Conservation (phyloP, 1,284 basidiomycete genomes). For the Athelia sp. region DNA sequence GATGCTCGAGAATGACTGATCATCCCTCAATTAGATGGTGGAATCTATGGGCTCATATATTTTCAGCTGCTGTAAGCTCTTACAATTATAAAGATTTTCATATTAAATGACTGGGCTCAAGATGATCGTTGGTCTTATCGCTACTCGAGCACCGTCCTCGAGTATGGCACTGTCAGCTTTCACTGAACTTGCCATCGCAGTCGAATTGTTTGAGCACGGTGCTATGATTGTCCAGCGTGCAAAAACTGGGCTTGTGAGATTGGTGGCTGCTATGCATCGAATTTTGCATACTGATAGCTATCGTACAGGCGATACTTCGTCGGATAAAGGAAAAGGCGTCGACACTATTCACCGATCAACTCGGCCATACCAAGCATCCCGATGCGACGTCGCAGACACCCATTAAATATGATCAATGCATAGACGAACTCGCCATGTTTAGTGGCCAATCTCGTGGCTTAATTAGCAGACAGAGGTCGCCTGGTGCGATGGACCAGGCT, state of each 20-base stretch:
- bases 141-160: constrained; percentile 39
- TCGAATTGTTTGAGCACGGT: constrained; percentile 35
- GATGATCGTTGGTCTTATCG: constrained; percentile 42
- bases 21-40: background rate
- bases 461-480: constrained; percentile 20
- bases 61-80: background rate
- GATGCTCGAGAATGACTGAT: background rate
- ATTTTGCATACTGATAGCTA: background rate
- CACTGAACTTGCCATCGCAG: constrained; percentile 29
- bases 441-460: constrained; percentile 40
- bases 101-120: constrained; percentile 9
- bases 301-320: constrained; percentile 21
- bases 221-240: constrained; percentile 35
- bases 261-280: no score
- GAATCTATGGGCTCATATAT: background rate
- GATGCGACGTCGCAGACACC: constrained; percentile 3
- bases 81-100: background rate
- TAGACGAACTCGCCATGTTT: constrained; percentile 44
- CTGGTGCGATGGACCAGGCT: background rate
- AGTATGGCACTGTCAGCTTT: constrained; percentile 23
- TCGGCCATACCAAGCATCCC: constrained; percentile 8
- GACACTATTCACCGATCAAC: constrained; percentile 24
- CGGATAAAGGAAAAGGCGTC: constrained; percentile 37
- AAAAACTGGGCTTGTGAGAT: constrained; percentile 34
- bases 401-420: constrained; percentile 17